Base-by-base conservation (phyloP, 495 filamentous ascomycete species). In the Lasiosphaeria hispida region DNA sequence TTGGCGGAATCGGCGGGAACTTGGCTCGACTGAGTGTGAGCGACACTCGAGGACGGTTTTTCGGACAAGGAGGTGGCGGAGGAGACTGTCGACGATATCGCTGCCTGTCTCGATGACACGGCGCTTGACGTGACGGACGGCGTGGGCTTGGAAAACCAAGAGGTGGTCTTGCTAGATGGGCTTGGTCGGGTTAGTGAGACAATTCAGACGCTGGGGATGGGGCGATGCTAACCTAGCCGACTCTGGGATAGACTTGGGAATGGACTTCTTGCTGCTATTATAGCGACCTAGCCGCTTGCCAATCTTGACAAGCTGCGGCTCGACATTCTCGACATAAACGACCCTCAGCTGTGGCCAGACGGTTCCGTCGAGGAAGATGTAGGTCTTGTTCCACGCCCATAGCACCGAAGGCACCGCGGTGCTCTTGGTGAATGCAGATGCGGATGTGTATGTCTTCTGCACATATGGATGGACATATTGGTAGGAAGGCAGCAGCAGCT, bases 241-340 rank as follows among this genome's bases (percentile, higher is more conserved):
- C 18, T 67, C 69, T 10, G 40, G 17, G 8, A 51, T 19, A 1
- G 62, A 33, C 59, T 65, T 71, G 8, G 66, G 62, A 13, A 65
- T 55, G 7, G 62, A 49, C 53, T 70, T 72, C 47, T 66, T 69
- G 48, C 57, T 49, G 39, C 53, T 63, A 52, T 48, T 83, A 72
- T 97, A 92, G 56, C 89, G 82, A 6, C 92, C 94, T 13, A 98
- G 81, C 9, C 93, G 82, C 74, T 97, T 88, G 11, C 90, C 86
- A 60, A 99, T 97, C 61, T 91, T 88, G 48, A 94, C 83, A 0
- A 99, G 80, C 68, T 99, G 94, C 10, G 95, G 95, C 73, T 97
- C 92, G 7, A 99, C 93, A 62, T 93, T 94, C 67, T 94, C 84
- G 35, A 86, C 86, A 63, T 96, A 97, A 10, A 96, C 72, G 19